Evolutionary conservation across 306 rosid species (phyloP).

Genomic region (Malus fusca): DNA sequence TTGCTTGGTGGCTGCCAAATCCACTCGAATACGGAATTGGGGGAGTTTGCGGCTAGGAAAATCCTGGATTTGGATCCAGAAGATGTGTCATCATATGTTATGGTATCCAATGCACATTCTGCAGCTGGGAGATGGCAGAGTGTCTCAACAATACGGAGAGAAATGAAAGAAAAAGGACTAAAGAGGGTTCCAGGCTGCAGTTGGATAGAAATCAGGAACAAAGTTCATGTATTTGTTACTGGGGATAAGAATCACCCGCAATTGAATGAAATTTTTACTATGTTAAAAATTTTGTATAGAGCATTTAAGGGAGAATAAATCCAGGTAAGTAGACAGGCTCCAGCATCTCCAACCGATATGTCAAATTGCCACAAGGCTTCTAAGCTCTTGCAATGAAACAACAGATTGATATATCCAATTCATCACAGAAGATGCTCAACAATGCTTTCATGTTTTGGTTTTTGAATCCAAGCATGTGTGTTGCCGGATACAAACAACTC

Average conservation of each 20-base stretch:
- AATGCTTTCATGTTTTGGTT: no score
- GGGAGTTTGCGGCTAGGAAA: constrained; percentile 61
- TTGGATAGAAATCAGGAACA: constrained; percentile 73
- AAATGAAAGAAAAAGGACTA: constrained; percentile 79
- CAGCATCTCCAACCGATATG: no score
- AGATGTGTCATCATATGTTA: constrained; percentile 75
- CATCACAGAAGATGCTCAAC: no score
- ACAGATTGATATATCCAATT: not conserved
- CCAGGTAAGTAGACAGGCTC: no score
- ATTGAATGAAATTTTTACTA: constrained; percentile 37
- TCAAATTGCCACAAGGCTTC: not conserved
- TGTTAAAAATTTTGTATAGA: constrained; percentile 31
- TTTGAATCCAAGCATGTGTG: no score
- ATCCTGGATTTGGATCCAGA: constrained; percentile 68
- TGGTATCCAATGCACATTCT: constrained; percentile 86
- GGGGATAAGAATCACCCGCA: constrained; percentile 49
- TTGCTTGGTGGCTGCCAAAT: constrained; percentile 89
- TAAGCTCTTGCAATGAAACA: not conserved
- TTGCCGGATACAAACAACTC: no score
- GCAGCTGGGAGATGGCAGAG: constrained; percentile 76
- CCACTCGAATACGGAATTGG: constrained; percentile 63
- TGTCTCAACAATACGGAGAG: constrained; percentile 49
- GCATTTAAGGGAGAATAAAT: constrained; percentile 37
- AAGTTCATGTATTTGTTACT: constrained; percentile 53
- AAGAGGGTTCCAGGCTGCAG: constrained; percentile 84